These are phyloP conservation scores for Salix caprea DNA, from an alignment of 345 rosid genomes.

Conservation along the genomic window DNA sequence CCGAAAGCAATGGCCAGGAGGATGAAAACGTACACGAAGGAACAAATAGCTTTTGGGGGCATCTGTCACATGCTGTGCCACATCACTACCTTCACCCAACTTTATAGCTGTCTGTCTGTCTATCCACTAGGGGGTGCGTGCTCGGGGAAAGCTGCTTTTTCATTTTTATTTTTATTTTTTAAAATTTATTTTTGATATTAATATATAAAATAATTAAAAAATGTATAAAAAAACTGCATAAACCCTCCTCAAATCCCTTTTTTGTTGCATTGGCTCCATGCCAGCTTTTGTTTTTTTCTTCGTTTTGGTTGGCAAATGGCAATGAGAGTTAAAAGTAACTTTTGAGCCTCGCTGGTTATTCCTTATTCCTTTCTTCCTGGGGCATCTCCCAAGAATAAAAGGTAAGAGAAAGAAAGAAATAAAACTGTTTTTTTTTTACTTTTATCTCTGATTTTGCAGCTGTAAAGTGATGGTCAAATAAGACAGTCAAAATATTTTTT, in stretches of 20 bases:
- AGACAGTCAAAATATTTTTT: too few relatives aligned
- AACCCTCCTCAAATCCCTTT: neutral
- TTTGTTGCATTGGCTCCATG: neutral
- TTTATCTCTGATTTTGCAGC: too few relatives aligned
- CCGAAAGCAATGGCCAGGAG: conserved; percentile 13
- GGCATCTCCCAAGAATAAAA: too few relatives aligned
- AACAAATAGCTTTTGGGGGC: conserved; percentile 3
- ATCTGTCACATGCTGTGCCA: conserved; percentile 24
- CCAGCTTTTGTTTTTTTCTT: neutral
- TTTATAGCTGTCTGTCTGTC: neutral
- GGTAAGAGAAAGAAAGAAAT: too few relatives aligned
- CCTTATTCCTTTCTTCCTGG: conserved; percentile 1
- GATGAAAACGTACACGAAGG: neutral
- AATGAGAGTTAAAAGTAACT: neutral
- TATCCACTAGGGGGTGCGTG: neutral
- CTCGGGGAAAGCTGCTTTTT: too few relatives aligned
- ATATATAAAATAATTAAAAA: too few relatives aligned
- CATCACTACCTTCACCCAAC: neutral
- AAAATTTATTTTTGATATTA: too few relatives aligned
- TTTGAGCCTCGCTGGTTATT: neutral
- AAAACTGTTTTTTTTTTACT: too few relatives aligned
- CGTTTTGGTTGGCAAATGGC: neutral
- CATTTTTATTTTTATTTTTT: too few relatives aligned
- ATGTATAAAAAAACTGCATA: too few relatives aligned
- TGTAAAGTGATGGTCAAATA: too few relatives aligned